Conservation (phyloP, 192 early-diverging fungal species). For the Linnemannia exigua region DNA sequence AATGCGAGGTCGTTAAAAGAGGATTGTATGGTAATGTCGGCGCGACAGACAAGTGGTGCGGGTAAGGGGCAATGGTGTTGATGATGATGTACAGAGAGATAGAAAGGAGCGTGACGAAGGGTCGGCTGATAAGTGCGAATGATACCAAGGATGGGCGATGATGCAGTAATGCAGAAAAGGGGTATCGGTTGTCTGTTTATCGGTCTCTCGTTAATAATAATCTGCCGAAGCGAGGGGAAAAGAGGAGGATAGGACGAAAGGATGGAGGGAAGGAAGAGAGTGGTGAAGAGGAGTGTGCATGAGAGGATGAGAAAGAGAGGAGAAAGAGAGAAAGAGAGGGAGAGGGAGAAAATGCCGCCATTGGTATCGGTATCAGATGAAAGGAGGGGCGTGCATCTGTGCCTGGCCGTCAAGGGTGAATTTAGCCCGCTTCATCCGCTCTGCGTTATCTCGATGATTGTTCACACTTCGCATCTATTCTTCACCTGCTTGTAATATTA, state of each 20-base stretch:
- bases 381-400: background rate
- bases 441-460: background rate
- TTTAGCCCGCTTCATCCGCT: background rate
- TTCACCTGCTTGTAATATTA: background rate
- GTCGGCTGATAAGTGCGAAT: background rate
- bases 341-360: background rate
- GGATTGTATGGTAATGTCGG: too few relatives aligned
- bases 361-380: background rate
- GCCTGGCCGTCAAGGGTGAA: background rate
- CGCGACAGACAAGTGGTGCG: background rate
- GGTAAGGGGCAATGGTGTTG: background rate
- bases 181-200: too few relatives aligned
- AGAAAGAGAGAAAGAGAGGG: background rate
- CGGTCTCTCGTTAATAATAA: background rate
- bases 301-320: background rate
- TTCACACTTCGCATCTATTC: too few relatives aligned
- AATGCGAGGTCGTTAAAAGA: background rate
- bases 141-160: background rate
- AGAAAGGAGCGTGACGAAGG: background rate
- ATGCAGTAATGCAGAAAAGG: background rate
- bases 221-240: background rate
- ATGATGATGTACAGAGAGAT: background rate
- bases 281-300: background rate
- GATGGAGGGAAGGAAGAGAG: background rate
- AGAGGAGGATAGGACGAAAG: too few relatives aligned